A percentile compares a stretch with the other conserved stretches of the same genome.
These are phyloP conservation scores for Wickerhamomyces hampshirensis DNA, from an alignment of 805 yeast species.

Conservation along the genomic window DNA sequence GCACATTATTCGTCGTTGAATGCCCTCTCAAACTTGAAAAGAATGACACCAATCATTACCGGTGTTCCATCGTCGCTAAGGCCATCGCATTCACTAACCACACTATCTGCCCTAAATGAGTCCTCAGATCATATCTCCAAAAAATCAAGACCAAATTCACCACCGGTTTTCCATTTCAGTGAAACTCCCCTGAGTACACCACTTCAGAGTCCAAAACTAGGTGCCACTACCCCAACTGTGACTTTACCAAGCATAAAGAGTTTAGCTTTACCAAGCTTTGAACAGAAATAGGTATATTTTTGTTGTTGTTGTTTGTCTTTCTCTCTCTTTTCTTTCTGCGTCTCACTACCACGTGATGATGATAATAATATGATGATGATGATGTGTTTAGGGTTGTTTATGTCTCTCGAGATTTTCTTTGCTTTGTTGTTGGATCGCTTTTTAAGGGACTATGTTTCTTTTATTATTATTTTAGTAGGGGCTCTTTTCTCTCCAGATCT, in stretches of 20 bases:
- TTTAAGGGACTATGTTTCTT: too few species aligned
- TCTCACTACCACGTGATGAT: too few species aligned
- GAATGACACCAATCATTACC: constrained; percentile 38
- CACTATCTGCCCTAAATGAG: constrained; percentile 18
- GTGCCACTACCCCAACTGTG: constrained; percentile 12
- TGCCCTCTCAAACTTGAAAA: constrained; percentile 22
- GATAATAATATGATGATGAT: too few species aligned
- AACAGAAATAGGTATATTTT: background rate
- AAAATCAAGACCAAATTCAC: constrained; percentile 46
- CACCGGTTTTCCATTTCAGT: constrained; percentile 31
- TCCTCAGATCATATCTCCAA: constrained; percentile 28
- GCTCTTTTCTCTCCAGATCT: too few species aligned
- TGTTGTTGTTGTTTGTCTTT: too few species aligned
- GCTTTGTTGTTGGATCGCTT: too few species aligned
- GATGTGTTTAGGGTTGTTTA: too few species aligned
- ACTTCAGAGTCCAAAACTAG: constrained; percentile 41
- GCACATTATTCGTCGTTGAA: constrained; percentile 11
- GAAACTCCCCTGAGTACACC: constrained; percentile 50
- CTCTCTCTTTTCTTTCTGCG: too few species aligned
- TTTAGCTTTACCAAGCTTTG: constrained; percentile 23
- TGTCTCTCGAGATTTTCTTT: too few species aligned
- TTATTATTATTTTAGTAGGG: too few species aligned
- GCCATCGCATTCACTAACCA: constrained; percentile 24
- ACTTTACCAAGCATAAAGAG: constrained; percentile 24
- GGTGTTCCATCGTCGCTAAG: constrained; percentile 13